A percentile compares a stretch with the other conserved stretches of the same genome.
Evolutionary conservation across 805 yeast genomes (phyloP).

Genomic region (Candida lessepsii): DNA sequence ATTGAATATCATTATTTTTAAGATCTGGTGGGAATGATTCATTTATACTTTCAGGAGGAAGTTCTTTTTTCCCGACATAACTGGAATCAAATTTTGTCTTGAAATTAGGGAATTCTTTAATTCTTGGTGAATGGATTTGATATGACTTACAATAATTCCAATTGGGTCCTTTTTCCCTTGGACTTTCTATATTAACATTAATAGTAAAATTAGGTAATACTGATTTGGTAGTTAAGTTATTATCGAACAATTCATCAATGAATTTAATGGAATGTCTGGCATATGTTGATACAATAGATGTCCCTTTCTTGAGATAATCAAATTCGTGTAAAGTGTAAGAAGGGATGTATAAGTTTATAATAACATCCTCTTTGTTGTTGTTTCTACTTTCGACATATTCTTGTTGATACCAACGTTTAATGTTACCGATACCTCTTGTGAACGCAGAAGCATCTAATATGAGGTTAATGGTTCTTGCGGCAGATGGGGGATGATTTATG

Average conservation of each 20-base stretch:
- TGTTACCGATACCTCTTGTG: slow-evolving; percentile 65
- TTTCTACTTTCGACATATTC: slow-evolving; percentile 23
- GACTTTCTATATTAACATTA: slow-evolving; percentile 31
- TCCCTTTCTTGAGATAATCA: slow-evolving; percentile 55
- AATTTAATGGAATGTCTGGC: slow-evolving; percentile 65
- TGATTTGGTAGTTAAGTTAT: not conserved
- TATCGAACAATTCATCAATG: slow-evolving; percentile 47
- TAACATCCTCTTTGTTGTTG: slow-evolving; percentile 20
- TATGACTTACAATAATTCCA: slow-evolving; percentile 51
- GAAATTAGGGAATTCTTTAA: slow-evolving; percentile 50
- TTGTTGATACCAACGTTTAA: slow-evolving; percentile 58
- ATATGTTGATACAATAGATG: slow-evolving; percentile 56
- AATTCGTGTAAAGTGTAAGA: slow-evolving; percentile 57
- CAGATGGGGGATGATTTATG: not conserved
- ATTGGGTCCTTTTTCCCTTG: slow-evolving; percentile 45
- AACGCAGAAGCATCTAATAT: slow-evolving; percentile 68
- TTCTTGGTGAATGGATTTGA: slow-evolving; percentile 44
- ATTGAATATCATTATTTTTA: slow-evolving; percentile 24
- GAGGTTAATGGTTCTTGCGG: slow-evolving; percentile 30
- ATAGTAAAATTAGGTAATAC: slow-evolving; percentile 12
- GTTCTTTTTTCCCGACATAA: slow-evolving; percentile 18
- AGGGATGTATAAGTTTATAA: slow-evolving; percentile 49
- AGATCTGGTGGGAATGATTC: not conserved
- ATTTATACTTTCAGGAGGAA: not conserved
- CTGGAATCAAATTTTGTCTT: slow-evolving; percentile 35